Evolutionary conservation across 1,284 basidiomycete genomes (phyloP).

Genomic region (Tremellales sp.): DNA sequence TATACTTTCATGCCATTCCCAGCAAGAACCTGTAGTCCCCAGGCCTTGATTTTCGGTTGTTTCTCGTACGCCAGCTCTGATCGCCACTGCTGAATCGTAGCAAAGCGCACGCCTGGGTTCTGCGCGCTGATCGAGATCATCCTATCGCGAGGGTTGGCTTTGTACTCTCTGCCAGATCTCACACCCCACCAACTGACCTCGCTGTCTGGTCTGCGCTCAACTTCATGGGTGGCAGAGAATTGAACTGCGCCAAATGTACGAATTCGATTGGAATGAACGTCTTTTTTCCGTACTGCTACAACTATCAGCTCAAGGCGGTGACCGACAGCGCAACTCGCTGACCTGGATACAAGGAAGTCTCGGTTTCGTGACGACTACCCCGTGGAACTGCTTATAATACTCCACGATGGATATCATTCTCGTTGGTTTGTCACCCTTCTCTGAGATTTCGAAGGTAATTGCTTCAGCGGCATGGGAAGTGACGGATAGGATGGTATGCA

Average conservation of each 20-base stretch:
- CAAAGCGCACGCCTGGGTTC: slow-evolving; percentile 30
- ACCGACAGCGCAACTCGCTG: slow-evolving; percentile 6
- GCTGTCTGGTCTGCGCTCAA: slow-evolving; percentile 35
- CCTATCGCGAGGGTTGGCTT: slow-evolving; percentile 9
- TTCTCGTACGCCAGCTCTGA: slow-evolving; percentile 32
- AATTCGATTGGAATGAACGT: slow-evolving; percentile 42
- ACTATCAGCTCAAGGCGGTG: slow-evolving; percentile 3
- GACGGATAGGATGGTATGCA: slow-evolving; percentile 35
- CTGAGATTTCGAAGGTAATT: slow-evolving; percentile 34
- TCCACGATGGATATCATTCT: slow-evolving; percentile 31
- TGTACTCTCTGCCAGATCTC: neutral
- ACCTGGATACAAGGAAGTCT: slow-evolving; percentile 43
- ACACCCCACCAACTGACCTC: slow-evolving; percentile 20
- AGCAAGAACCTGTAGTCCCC: slow-evolving; percentile 42
- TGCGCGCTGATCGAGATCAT: slow-evolving; percentile 48
- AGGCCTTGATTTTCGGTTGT: slow-evolving; percentile 37
- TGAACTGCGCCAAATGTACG: slow-evolving; percentile 38
- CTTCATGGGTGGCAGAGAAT: slow-evolving; percentile 39
- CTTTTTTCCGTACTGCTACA: slow-evolving; percentile 33
- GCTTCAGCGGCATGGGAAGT: slow-evolving; percentile 28
- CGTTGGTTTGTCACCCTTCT: slow-evolving; percentile 26
- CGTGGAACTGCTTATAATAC: slow-evolving; percentile 44
- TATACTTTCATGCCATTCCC: neutral
- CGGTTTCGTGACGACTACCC: slow-evolving; percentile 26
- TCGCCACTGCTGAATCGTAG: slow-evolving; percentile 27